phyloP scores from a whole-genome alignment of 495 filamentous ascomycete genomes.

The Ascobolus immersus region DNA sequence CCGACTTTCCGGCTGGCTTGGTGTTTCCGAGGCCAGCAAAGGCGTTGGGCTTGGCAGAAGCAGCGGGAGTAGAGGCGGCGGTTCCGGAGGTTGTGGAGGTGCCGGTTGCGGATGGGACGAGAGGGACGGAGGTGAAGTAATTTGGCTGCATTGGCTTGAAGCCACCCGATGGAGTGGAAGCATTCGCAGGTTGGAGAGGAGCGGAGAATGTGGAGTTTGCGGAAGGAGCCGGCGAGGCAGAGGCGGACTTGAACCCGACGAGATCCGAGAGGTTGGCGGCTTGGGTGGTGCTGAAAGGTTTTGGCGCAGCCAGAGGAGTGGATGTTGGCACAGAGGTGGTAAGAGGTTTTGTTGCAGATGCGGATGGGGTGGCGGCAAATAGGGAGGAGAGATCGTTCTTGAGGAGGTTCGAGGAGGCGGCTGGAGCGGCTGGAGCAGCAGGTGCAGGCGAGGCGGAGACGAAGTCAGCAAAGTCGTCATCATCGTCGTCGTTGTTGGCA shows the following conservation, averaged over 20 bases:
- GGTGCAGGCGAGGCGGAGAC: slow-evolving; percentile 52
- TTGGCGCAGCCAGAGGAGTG: slow-evolving; percentile 52
- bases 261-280: slow-evolving; percentile 54
- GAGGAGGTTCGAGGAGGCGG: slow-evolving; percentile 41
- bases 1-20: slow-evolving; percentile 23
- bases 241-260: slow-evolving; percentile 41
- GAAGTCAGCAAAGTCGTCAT: slow-evolving; percentile 97
- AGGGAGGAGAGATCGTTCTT: slow-evolving; percentile 10
- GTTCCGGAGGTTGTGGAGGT: slow-evolving; percentile 10
- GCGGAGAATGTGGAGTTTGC: slow-evolving; percentile 24
- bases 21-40: slow-evolving; percentile 27
- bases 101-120: neutral
- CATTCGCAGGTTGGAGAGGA: slow-evolving; percentile 21
- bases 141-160: slow-evolving; percentile 67
- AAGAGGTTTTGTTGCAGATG: no score
- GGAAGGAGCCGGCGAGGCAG: slow-evolving; percentile 38
- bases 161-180: slow-evolving; percentile 23
- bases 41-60: slow-evolving; percentile 17
- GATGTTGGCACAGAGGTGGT: no score
- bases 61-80: slow-evolving; percentile 16
- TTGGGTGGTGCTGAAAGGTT: slow-evolving; percentile 58
- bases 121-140: slow-evolving; percentile 69
- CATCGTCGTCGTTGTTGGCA: slow-evolving; percentile 32
- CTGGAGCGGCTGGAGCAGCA: slow-evolving; percentile 23
- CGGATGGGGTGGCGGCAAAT: no score